phyloP scores from a whole-genome alignment of 78 protist species.

The Polysphondylium violaceum region DNA sequence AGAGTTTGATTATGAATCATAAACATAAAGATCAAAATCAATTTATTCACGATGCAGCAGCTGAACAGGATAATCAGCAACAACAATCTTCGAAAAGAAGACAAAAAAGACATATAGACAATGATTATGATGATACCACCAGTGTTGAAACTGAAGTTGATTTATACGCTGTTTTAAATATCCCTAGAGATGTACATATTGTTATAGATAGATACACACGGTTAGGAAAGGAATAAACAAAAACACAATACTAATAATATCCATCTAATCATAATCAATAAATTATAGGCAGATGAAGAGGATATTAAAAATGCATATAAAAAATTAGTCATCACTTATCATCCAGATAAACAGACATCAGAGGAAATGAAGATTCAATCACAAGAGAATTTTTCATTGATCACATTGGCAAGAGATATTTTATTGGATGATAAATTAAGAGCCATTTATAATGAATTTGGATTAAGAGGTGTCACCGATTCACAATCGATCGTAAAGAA shows the following conservation, averaged over 20 bases:
- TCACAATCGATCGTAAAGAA: constrained; percentile 36
- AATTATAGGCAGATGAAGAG: constrained; percentile 19
- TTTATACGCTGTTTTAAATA: constrained; percentile 57
- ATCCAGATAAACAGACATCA: constrained; percentile 57
- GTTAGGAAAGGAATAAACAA: no score
- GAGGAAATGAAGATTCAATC: constrained; percentile 25
- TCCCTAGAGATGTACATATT: constrained; percentile 67
- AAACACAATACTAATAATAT: no score
- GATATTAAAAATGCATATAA: constrained; percentile 57
- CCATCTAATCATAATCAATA: no score
- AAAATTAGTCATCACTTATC: constrained; percentile 69
- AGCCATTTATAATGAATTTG: constrained; percentile 54
- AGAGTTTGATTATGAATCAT: no score
- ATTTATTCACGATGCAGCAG: no score
- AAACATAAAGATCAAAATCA: no score
- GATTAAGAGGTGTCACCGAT: constrained; percentile 29
- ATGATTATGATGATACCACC: not conserved
- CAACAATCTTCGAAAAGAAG: no score
- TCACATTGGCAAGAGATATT: constrained; percentile 33
- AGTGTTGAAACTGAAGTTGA: constrained; percentile 15
- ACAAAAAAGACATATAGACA: no score
- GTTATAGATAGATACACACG: no score
- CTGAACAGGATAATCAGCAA: no score
- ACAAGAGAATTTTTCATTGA: constrained; percentile 62
- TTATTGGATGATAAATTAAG: constrained; percentile 33